Evolutionary conservation across 2,329 filamentous ascomycete species (phyloP).

Genomic region (Fusarium bactridioides): DNA sequence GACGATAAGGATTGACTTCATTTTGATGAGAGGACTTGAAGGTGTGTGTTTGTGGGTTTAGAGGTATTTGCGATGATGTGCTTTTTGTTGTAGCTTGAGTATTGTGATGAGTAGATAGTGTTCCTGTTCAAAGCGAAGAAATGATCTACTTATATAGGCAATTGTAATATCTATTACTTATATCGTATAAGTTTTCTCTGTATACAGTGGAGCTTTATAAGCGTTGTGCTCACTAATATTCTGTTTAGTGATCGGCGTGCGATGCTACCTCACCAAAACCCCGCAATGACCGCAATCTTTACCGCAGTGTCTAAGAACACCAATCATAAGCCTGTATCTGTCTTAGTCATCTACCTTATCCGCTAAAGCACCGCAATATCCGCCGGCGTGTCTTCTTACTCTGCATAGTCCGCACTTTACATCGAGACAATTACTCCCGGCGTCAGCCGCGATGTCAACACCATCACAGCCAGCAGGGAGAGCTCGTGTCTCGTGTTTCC

Average conservation of each 20-base stretch:
- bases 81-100: accelerated
- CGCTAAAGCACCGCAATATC: background rate
- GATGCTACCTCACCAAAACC: accelerated
- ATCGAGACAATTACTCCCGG: too few species aligned
- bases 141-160: accelerated
- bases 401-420: too few species aligned
- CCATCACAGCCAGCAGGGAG: too few species aligned
- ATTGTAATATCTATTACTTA: accelerated
- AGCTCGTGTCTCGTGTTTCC: accelerated
- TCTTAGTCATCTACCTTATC: background rate
- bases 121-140: accelerated
- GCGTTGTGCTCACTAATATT: background rate
- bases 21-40: background rate
- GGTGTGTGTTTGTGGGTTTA: accelerated
- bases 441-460: too few species aligned
- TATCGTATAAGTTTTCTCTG: too few species aligned
- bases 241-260: background rate
- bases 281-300: background rate
- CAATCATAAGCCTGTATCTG: accelerated
- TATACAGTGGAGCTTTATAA: background rate
- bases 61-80: too few species aligned
- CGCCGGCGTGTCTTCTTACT: background rate
- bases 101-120: accelerated
- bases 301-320: accelerated
- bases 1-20: background rate